phyloP scores from a whole-genome alignment of 2,329 filamentous ascomycete genomes.

The Colletotrichum sansevieriae region DNA sequence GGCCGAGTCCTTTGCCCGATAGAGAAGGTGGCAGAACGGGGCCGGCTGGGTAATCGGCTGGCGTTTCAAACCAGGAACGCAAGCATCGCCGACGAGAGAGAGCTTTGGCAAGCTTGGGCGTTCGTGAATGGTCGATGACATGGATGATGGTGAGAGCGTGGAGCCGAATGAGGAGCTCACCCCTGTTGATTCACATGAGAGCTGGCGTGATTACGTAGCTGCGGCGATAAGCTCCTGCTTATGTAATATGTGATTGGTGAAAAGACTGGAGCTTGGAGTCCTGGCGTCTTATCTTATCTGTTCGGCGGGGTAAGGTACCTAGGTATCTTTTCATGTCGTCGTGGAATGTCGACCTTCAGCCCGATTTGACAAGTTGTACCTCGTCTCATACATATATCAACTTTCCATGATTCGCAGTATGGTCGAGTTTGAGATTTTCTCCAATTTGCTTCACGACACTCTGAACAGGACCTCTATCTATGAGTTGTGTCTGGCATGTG shows the following conservation, averaged over 20 bases:
- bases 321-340: too few species aligned
- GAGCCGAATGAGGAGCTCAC: conserved; percentile 40
- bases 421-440: not conserved
- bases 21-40: conserved; percentile 34
- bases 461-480: not conserved
- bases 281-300: conserved; percentile 14
- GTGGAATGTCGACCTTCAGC: too few species aligned
- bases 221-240: conserved; percentile 31
- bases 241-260: not conserved
- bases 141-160: conserved; percentile 40
- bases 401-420: too few species aligned
- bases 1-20: conserved; percentile 29
- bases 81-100: conserved; percentile 23
- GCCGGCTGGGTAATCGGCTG: conserved; percentile 36
- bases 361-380: too few species aligned
- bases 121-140: conserved; percentile 33
- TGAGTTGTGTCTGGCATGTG: too few species aligned
- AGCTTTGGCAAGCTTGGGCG: conserved; percentile 25
- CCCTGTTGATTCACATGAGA: conserved; percentile 6
- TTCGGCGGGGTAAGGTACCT: not conserved
- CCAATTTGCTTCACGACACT: not conserved
- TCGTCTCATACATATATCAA: too few species aligned
- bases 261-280: not conserved
- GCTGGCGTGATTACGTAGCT: conserved; percentile 38
- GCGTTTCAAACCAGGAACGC: conserved; percentile 33